A percentile compares a stretch with the other conserved stretches of the same genome.
Evolutionary conservation across 768 basidiomycete genomes (phyloP).

Genomic region (Tubosaeta sp.): DNA sequence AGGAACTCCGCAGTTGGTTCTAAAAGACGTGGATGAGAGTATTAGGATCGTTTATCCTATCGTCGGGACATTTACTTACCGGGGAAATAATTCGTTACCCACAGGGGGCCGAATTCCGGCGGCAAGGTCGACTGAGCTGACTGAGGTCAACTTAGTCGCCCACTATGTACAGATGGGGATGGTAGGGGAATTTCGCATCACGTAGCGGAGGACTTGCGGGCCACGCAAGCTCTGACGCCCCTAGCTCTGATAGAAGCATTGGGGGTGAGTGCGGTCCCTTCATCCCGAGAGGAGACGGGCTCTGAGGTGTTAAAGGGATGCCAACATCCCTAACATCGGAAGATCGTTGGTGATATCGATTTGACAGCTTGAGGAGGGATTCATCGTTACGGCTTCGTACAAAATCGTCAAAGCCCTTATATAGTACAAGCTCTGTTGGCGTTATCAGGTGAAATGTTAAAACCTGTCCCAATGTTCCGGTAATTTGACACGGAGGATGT

Average conservation of each 20-base stretch:
- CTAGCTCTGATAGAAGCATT: background rate
- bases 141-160: constrained; percentile 35
- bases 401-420: constrained; percentile 3
- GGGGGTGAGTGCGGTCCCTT: background rate
- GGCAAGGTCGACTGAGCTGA: constrained; percentile 25
- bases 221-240: background rate
- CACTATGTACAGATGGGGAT: constrained; percentile 35
- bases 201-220: background rate
- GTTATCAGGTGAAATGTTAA: constrained; percentile 14
- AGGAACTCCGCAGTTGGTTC: background rate
- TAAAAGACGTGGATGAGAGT: background rate
- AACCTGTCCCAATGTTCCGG: constrained; percentile 13
- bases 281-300: constrained; percentile 16
- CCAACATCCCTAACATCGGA: background rate
- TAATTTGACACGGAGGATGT: background rate
- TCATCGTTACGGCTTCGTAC: constrained; percentile 2
- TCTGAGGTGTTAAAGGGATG: constrained; percentile 31
- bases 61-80: constrained; percentile 1
- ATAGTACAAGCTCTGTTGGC: constrained; percentile 17
- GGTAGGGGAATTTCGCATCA: constrained; percentile 13
- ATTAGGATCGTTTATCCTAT: constrained; percentile 1
- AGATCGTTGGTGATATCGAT: constrained; percentile 4
- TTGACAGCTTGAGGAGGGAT: constrained; percentile 4
- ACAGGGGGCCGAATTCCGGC: constrained; percentile 24
- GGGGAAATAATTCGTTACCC: background rate